Evolutionary conservation across 495 filamentous ascomycete species (phyloP).

Genomic region (Trichoderma gamsii): DNA sequence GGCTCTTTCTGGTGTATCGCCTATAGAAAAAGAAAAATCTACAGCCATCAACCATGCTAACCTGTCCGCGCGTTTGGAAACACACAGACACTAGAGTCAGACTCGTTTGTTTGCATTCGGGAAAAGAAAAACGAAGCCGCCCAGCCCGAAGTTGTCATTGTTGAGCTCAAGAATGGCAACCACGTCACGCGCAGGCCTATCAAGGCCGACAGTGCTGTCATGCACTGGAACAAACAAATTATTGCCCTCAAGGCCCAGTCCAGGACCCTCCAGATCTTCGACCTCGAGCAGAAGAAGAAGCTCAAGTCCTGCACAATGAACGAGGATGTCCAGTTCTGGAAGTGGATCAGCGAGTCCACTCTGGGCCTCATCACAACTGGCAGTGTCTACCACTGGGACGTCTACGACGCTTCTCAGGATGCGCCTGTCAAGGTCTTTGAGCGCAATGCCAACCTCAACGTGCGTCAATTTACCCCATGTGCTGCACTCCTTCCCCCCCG

Average conservation of each 20-base stretch:
- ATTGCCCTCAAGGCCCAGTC: constrained; percentile 91
- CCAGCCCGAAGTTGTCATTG: constrained; percentile 88
- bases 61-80: neutral
- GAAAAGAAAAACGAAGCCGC: constrained; percentile 78
- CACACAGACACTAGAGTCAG: constrained; percentile 88
- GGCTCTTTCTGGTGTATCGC: constrained; percentile 7
- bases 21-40: neutral
- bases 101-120: constrained; percentile 89
- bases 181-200: constrained; percentile 89
- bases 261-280: constrained; percentile 95
- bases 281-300: constrained; percentile 82
- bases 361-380: constrained; percentile 86
- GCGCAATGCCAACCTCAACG: constrained; percentile 77
- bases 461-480: constrained; percentile 39
- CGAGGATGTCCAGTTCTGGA: constrained; percentile 98
- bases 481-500: neutral
- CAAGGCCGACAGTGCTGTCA: constrained; percentile 99
- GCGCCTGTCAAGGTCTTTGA: constrained; percentile 88
- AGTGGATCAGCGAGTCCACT: constrained; percentile 87
- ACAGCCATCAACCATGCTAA: constrained; percentile 13
- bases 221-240: constrained; percentile 95
- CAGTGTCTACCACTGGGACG: constrained; percentile 95
- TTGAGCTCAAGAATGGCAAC: constrained; percentile 93
- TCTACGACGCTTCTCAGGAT: constrained; percentile 70
- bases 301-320: constrained; percentile 91